Conservation (phyloP, 192 early-diverging fungal species). For the Coemansia sp. region DNA sequence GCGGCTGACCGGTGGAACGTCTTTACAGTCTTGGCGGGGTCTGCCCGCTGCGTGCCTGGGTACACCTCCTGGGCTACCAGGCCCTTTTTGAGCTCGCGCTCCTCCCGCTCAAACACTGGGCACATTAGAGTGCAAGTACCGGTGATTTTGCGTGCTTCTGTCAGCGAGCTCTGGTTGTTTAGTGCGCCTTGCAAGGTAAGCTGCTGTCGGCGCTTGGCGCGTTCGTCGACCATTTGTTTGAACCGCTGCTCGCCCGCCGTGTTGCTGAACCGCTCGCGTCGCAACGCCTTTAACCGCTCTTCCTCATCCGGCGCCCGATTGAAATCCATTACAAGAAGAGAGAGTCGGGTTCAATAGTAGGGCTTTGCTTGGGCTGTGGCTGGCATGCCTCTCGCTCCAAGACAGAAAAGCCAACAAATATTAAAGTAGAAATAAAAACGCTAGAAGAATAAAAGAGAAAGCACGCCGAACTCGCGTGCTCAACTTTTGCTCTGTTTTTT, state of each 20-base stretch:
- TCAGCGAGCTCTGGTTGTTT: slow-evolving; percentile 57
- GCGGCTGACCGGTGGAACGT: slow-evolving; percentile 81
- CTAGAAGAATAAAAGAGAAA: no score
- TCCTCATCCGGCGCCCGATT: slow-evolving; percentile 28
- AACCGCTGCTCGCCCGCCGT: slow-evolving; percentile 29
- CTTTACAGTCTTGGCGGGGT: slow-evolving; percentile 73
- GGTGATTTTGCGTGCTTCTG: slow-evolving; percentile 63
- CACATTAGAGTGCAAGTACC: slow-evolving; percentile 88
- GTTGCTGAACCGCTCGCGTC: slow-evolving; percentile 49
- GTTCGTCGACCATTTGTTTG: slow-evolving; percentile 60
- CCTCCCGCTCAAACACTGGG: slow-evolving; percentile 81
- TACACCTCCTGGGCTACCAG: slow-evolving; percentile 69
- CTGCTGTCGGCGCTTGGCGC: slow-evolving; percentile 59
- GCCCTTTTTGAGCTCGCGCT: slow-evolving; percentile 74
- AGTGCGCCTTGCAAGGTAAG: slow-evolving; percentile 62
- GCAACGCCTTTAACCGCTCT: slow-evolving; percentile 40
- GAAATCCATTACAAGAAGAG: slow-evolving; percentile 24
- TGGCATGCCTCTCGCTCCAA: no score
- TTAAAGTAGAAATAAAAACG: background rate
- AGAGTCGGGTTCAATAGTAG: no score
- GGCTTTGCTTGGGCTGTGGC: no score
- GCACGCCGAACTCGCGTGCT: background rate
- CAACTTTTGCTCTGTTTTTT: background rate
- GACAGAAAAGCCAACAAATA: background rate
- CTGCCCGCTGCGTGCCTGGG: slow-evolving; percentile 60